Base-by-base conservation (phyloP, 2,329 filamentous ascomycete genomes). In the Scedosporium boydii region DNA sequence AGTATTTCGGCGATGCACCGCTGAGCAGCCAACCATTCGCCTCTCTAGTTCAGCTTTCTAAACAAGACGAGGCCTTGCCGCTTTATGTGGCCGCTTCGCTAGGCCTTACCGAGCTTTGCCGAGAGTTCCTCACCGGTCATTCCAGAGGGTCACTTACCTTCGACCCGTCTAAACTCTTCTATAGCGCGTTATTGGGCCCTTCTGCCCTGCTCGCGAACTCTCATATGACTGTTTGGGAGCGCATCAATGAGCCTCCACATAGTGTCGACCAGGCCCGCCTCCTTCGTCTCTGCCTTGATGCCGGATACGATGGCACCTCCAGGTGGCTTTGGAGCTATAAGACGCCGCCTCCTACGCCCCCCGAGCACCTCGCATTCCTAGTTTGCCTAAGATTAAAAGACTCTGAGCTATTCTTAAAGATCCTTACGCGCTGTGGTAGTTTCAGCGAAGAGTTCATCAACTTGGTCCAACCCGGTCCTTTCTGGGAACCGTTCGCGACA, bases 181-280 rank as follows among this genome's bases (percentile, higher is more conserved):
- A 42, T 14, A 46, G 60, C 27, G 51, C 60, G 16, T 18, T 62
- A 14, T 10, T 57, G 9, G 60, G 60, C 3, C 60, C 60, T 2
- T 58, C 55, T 2, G 16, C 42, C 18, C 26, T 62, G 6, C 55
- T 58, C 16, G n/a, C 5, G 6, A 23, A 34, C 6, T 55, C 26
- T 7, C 23, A 34, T 4, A 6, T 44, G 34, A 42, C 53, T 6
- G 18, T 26, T 12, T 62, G 60, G 53, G 60, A 62, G 18, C 44
- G 59, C 27, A 61, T 61, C 26, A 62, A 58, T 53, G 44, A 58
- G 27, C 60, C 60, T 26, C 53, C 60, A 1, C 46, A 29, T 18
- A 57, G 55, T n/a, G 29, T 62, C 10, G 21, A 26, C 16, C 55
- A 58, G 18, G 51, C 38, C 1, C 23, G 44, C 6, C 27, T 53